Evolutionary conservation across 306 rosid species (phyloP).

Genomic region (Spatholobus suberectus): DNA sequence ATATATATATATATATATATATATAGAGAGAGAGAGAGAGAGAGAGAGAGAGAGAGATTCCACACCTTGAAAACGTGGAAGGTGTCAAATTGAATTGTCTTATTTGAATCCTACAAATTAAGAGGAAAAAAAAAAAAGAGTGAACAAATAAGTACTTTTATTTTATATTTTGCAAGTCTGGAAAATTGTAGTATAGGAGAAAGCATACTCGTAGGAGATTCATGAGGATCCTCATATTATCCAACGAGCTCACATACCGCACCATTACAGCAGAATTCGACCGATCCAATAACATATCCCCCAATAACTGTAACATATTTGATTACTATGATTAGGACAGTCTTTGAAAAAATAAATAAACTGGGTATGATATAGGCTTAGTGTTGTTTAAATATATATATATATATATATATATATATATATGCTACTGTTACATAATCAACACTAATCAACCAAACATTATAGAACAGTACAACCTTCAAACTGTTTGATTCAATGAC

Average conservation of each 20-base stretch:
- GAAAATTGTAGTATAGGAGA: neutral
- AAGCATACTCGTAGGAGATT: slow-evolving; percentile 79
- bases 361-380: neutral
- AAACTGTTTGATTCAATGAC: neutral
- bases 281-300: slow-evolving; percentile 81
- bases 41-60: too few species aligned
- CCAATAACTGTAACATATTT: slow-evolving; percentile 67
- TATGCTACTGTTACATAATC: too few species aligned
- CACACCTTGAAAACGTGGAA: slow-evolving; percentile 71
- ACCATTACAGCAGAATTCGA: slow-evolving; percentile 82
- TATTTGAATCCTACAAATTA: slow-evolving; percentile 59
- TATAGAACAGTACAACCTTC: neutral
- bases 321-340: neutral
- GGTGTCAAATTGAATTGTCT: slow-evolving; percentile 59
- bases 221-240: slow-evolving; percentile 88
- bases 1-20: too few species aligned
- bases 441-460: neutral
- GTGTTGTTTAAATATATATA: too few species aligned
- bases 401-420: too few species aligned
- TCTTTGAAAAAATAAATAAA: neutral
- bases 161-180: neutral
- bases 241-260: slow-evolving; percentile 83
- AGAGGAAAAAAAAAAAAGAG: too few species aligned
- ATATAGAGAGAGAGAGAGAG: too few species aligned
- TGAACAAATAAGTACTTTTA: neutral